A percentile compares a stretch with the other conserved stretches of the same genome.
Conservation (phyloP, 106 monocot species). For the Chionographis japonica region DNA sequence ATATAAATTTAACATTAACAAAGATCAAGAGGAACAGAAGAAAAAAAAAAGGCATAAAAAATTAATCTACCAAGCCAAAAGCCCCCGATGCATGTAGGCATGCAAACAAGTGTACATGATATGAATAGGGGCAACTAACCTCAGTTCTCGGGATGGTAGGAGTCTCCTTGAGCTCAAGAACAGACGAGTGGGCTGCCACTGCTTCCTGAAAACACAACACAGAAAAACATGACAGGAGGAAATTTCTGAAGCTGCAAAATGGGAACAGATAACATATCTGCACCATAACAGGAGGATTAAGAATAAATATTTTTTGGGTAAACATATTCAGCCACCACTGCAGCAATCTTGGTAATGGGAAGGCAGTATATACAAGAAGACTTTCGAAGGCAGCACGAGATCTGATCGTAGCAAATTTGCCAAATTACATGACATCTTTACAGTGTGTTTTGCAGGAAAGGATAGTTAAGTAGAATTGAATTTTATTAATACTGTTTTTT, state of each 20-base stretch:
- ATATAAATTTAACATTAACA: too few relatives aligned
- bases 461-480: too few relatives aligned
- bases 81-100: background rate
- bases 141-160: conserved; percentile 23
- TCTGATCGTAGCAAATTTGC: too few relatives aligned
- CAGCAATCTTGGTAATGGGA: background rate
- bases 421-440: too few relatives aligned
- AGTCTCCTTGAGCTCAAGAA: conserved; percentile 61
- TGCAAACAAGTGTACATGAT: background rate
- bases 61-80: too few relatives aligned
- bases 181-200: conserved; percentile 45
- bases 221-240: background rate
- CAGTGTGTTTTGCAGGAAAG: too few relatives aligned
- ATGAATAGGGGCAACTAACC: conserved; percentile 21
- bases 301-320: too few relatives aligned
- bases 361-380: too few relatives aligned
- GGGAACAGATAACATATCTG: background rate
- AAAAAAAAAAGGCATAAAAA: too few relatives aligned
- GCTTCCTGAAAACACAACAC: conserved; percentile 53
- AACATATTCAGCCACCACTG: too few relatives aligned
- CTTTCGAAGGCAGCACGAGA: too few relatives aligned
- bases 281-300: background rate
- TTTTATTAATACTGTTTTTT: too few relatives aligned
- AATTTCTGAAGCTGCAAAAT: background rate
- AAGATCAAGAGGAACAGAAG: background rate